Conservation (phyloP, 2,329 filamentous ascomycete species). For the Aspergillus sclerotialis region DNA sequence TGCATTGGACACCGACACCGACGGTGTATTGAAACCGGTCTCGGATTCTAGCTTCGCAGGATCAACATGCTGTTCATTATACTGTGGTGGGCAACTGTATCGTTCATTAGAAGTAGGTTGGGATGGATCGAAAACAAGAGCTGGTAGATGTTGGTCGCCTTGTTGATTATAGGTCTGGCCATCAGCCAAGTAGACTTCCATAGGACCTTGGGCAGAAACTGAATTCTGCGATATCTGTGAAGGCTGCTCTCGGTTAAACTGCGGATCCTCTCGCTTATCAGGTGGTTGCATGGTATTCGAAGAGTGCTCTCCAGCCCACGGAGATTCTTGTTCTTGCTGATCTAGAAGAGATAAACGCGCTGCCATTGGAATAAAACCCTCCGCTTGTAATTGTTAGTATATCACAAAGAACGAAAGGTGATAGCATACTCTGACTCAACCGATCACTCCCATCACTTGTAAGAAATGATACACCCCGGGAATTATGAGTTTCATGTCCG, state of each 20-base stretch:
- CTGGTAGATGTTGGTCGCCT: constrained; percentile 10
- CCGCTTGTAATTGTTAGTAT: constrained; percentile 18
- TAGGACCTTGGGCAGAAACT: constrained; percentile 1
- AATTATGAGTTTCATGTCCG: constrained; percentile 7
- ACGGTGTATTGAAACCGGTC: constrained; percentile 13
- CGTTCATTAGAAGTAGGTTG: constrained; percentile 2
- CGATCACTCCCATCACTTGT: constrained; percentile 17
- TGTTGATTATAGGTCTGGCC: constrained; percentile 3
- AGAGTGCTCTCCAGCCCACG: constrained; percentile 19
- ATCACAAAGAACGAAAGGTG: not conserved
- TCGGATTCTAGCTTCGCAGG: constrained; percentile 11
- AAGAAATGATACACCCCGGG: constrained; percentile 13
- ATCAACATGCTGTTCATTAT: constrained; percentile 5
- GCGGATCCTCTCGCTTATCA: constrained; percentile 6
- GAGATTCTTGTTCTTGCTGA: constrained; percentile 15
- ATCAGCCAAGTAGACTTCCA: constrained; percentile 1
- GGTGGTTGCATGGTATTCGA: constrained; percentile 5
- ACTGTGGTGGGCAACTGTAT: constrained; percentile 2
- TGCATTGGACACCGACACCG: constrained; percentile 15
- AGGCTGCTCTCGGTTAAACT: constrained; percentile 10
- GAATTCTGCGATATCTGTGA: constrained; percentile 11
- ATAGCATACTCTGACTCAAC: constrained; percentile 26
- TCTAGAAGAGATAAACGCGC: constrained; percentile 32
- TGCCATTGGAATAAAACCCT: constrained; percentile 35
- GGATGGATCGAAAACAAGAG: constrained; percentile 9